phyloP scores from a whole-genome alignment of 73 alveolate genomes.

The Durusdinium trenchii region DNA sequence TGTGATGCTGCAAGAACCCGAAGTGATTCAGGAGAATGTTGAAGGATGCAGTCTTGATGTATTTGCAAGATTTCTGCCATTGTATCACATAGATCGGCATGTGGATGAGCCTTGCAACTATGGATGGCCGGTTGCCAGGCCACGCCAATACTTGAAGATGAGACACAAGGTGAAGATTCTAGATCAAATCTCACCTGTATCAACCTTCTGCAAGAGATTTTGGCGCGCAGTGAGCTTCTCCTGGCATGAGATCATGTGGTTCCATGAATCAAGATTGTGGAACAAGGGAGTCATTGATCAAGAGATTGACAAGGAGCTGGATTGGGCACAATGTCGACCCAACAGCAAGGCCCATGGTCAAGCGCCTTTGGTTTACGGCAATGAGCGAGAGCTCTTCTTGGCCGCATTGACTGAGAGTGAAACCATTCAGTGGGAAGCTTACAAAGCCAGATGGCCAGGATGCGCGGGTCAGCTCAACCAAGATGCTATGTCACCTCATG shows the following conservation, averaged over 20 bases:
- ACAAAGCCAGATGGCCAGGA: not conserved
- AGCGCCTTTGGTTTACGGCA: not conserved
- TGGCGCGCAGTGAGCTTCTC: not conserved
- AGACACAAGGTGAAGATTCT: not conserved
- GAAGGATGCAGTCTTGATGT: not conserved
- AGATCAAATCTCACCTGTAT: not conserved
- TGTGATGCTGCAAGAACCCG: not conserved
- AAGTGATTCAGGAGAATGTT: not conserved
- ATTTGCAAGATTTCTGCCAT: not conserved
- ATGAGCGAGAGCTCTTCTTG: not conserved
- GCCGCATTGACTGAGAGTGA: not conserved
- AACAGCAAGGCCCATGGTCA: not conserved
- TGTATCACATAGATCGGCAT: not conserved
- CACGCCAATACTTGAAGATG: not conserved
- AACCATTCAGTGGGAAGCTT: not conserved
- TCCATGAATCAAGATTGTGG: not conserved
- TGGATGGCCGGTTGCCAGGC: conserved; percentile 14
- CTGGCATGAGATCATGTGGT: not conserved
- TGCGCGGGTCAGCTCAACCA: not conserved
- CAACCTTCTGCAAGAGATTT: not conserved
- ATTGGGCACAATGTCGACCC: not conserved
- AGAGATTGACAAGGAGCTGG: not conserved
- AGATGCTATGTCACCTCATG: not conserved
- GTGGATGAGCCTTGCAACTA: not conserved
- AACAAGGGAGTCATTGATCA: not conserved